These are phyloP conservation scores for Penstemon davidsonii DNA, from an alignment of 257 asterid species.

Conservation along the genomic window DNA sequence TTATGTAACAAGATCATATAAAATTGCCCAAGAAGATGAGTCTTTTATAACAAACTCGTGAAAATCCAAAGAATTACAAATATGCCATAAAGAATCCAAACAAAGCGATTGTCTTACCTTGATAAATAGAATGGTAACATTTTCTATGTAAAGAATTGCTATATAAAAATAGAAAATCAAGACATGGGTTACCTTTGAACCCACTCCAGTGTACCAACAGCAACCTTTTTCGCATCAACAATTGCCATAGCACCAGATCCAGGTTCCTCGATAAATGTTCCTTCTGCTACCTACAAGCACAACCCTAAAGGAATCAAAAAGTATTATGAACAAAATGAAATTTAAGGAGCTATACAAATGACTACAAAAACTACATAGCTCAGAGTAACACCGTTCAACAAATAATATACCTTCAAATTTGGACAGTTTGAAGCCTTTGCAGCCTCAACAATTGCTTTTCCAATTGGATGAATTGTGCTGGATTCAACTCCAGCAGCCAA, in stretches of 20 bases:
- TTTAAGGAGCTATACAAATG: no score
- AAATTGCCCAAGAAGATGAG: neutral
- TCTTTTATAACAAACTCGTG: neutral
- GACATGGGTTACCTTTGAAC: slow-evolving; percentile 62
- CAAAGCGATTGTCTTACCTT: slow-evolving; percentile 14
- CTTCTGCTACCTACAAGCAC: slow-evolving; percentile 67
- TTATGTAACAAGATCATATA: slow-evolving; percentile 7
- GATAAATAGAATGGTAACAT: neutral
- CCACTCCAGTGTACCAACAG: slow-evolving; percentile 96
- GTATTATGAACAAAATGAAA: slow-evolving; percentile 13
- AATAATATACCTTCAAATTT: slow-evolving; percentile 53
- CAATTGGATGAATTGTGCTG: slow-evolving; percentile 94
- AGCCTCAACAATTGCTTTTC: slow-evolving; percentile 93
- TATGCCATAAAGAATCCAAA: slow-evolving; percentile 2
- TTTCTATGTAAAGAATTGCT: slow-evolving; percentile 15
- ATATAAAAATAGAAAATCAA: slow-evolving; percentile 16
- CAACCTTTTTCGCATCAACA: slow-evolving; percentile 66
- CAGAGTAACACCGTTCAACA: slow-evolving; percentile 14
- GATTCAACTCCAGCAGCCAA: slow-evolving; percentile 97
- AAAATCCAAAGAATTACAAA: neutral
- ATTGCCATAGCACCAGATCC: slow-evolving; percentile 97
- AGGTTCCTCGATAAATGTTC: slow-evolving; percentile 92
- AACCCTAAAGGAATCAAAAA: slow-evolving; percentile 19
- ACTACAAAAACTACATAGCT: no score
- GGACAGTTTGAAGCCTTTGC: slow-evolving; percentile 64